Base-by-base conservation (phyloP, 768 basidiomycete genomes). In the Candolleomyces efflorescens region DNA sequence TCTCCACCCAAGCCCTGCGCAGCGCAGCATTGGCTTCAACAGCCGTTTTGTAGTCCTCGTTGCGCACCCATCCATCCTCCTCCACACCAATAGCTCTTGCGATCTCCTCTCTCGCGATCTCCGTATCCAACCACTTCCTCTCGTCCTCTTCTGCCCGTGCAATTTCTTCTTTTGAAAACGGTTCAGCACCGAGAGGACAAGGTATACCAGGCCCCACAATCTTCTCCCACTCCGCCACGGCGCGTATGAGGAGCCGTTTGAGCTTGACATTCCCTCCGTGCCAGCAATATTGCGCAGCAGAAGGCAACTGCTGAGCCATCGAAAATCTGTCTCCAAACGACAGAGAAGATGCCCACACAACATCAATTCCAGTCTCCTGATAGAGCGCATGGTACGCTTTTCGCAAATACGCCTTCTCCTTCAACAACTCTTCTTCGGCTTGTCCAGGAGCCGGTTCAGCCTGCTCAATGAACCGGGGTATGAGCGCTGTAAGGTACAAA, bases 311-410 rank as follows among this genome's bases (percentile, higher is more conserved):
- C 53, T 59, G 58, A 38, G 53, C n/a, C 46, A 48, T 59, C 39
- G 53, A 36, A 48, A 54, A n/a, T 44, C 46, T 54, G 20, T 27
- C 45, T 15, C 45, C 53, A 32, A 59, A 54, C 22, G 53, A 54
- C 24, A 59, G 58, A 24, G 58, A 24, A 44, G 58, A 54, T 20
- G 58, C 58, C 58, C 58, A 59, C 26, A 55, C 58, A n/a, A 59
- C 53, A 41, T 59, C 58, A 46, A 54, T 18, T 46, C 53, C 53
- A 45, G 58, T 59, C 24, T 59, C 58, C 53, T 45, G 43, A 41
- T 59, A 59, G 20, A 59, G 45, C 23, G 58, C 58, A 39, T 59
- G 58, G 38, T 59, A 59, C 39, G 44, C 53, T 55, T 54, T 55
- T 24, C 43, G 53, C 53, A 59, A 59, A 27, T 54, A 59, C 32